Percentiles rank a stretch among this genome's conserved stretches.
phyloP scores from a whole-genome alignment of 805 yeast species.

The Cyberlindnera lachancei region DNA sequence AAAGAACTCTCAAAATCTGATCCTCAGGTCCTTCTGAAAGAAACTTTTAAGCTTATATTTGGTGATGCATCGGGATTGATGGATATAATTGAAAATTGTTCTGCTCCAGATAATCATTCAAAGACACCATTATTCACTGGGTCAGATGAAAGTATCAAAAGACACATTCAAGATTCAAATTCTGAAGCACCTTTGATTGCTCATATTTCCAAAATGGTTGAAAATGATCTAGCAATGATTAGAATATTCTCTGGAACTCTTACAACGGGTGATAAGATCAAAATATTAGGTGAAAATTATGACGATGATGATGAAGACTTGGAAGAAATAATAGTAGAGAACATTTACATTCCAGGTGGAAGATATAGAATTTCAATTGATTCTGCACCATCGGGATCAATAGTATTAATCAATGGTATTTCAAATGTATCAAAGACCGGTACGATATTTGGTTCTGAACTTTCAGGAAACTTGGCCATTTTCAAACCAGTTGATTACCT shows the following conservation, averaged over 20 bases:
- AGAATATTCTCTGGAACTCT: constrained; percentile 59
- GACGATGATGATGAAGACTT: constrained; percentile 44
- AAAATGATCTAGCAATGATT: constrained; percentile 49
- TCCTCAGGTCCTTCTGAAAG: constrained; percentile 48
- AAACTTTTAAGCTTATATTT: constrained; percentile 49
- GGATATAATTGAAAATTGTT: constrained; percentile 34
- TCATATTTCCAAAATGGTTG: constrained; percentile 50
- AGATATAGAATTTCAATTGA: constrained; percentile 55
- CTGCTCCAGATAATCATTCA: constrained; percentile 33
- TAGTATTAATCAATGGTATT: constrained; percentile 62
- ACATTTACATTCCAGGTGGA: constrained; percentile 50
- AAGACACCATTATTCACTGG: constrained; percentile 24
- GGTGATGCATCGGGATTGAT: constrained; percentile 44
- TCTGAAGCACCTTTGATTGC: constrained; percentile 40
- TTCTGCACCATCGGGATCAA: constrained; percentile 54
- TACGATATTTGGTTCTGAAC: constrained; percentile 35
- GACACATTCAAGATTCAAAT: constrained; percentile 26
- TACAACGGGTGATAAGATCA: constrained; percentile 37
- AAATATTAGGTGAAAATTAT: constrained; percentile 49
- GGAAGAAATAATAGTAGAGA: constrained; percentile 26
- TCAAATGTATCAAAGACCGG: constrained; percentile 56
- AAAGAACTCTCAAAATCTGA: constrained; percentile 41
- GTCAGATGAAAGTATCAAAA: constrained; percentile 7
- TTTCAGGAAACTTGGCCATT: constrained; percentile 17
- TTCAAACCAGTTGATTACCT: constrained; percentile 38